Percentiles rank a stretch among this genome's conserved stretches.
phyloP scores from a whole-genome alignment of 2,329 filamentous ascomycete species.

The Neophaeococcomyces aloes region DNA sequence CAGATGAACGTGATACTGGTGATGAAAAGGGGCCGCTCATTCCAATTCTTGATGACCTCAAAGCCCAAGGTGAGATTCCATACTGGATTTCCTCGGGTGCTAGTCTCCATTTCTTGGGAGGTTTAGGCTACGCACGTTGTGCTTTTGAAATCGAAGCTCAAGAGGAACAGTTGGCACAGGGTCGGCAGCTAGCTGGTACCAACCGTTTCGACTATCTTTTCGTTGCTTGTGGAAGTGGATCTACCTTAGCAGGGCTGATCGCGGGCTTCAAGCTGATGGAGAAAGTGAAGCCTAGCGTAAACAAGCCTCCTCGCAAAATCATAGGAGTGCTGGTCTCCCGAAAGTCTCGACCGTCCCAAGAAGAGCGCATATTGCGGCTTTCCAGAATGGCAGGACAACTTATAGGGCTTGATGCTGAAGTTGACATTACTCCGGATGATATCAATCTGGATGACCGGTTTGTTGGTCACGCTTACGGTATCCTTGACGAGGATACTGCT shows the following conservation, averaged over 20 bases:
- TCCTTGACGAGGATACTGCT: slow-evolving; percentile 23
- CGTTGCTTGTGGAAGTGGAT: slow-evolving; percentile 29
- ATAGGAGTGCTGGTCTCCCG: slow-evolving; percentile 25
- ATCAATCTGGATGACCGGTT: slow-evolving; percentile 27
- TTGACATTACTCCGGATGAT: slow-evolving; percentile 24
- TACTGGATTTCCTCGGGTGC: slow-evolving; percentile 10
- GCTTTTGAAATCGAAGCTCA: slow-evolving; percentile 9
- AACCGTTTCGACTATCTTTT: slow-evolving; percentile 27
- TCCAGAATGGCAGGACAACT: slow-evolving; percentile 18
- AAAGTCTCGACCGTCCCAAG: slow-evolving; percentile 23
- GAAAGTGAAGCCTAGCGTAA: slow-evolving; percentile 11
- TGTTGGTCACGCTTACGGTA: slow-evolving; percentile 26
- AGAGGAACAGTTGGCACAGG: not conserved
- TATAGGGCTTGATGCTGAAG: slow-evolving; percentile 24
- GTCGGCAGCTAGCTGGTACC: slow-evolving; percentile 10
- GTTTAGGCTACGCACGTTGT: slow-evolving; percentile 10
- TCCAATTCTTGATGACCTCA: not conserved
- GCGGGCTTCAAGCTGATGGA: slow-evolving; percentile 28
- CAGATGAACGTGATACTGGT: slow-evolving; percentile 5
- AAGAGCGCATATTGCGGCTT: slow-evolving; percentile 24
- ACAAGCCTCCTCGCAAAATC: slow-evolving; percentile 17
- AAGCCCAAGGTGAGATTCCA: slow-evolving; percentile 3
- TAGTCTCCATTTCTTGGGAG: slow-evolving; percentile 7
- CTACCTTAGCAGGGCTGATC: slow-evolving; percentile 27
- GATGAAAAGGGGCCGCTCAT: slow-evolving; percentile 2